Conservation (phyloP, 1,284 basidiomycete species). For the Apiotrichum akiyoshidainum region DNA sequence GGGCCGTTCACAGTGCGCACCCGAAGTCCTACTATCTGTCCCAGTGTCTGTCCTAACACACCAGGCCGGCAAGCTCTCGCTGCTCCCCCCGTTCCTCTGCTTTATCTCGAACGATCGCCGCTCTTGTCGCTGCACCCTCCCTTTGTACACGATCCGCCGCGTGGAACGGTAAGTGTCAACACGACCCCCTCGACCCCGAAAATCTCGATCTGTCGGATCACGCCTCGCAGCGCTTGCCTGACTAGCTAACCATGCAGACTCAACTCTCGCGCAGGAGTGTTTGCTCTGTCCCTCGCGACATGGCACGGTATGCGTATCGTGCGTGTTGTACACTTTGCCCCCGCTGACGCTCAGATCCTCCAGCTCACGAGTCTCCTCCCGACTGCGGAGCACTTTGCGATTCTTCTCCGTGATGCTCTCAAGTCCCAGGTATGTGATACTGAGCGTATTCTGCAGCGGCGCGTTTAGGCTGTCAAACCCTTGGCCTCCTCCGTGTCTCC, state of each 20-base stretch:
- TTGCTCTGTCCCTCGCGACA: constrained; percentile 86
- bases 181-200: neutral
- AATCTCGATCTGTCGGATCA: neutral
- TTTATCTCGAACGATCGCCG: constrained; percentile 90
- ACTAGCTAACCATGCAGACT: constrained; percentile 46
- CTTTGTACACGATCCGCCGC: constrained; percentile 85
- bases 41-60: neutral
- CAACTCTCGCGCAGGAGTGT: constrained; percentile 87
- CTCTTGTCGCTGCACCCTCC: constrained; percentile 86
- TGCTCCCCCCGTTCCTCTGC: constrained; percentile 85
- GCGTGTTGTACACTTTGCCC: constrained; percentile 44
- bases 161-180: constrained; percentile 67
- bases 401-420: constrained; percentile 80
- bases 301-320: constrained; percentile 97
- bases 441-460: too few relatives aligned
- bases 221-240: neutral
- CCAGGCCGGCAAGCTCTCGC: constrained; percentile 84
- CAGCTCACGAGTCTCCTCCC: constrained; percentile 94
- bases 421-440: constrained; percentile 63
- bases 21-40: neutral
- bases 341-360: constrained; percentile 63
- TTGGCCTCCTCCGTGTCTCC: neutral
- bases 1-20: neutral
- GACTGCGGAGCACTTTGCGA: constrained; percentile 91
- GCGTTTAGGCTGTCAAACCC: neutral